These are phyloP conservation scores for Spinellus fusiger DNA, from an alignment of 192 early-diverging fungal species.

Conservation along the genomic window DNA sequence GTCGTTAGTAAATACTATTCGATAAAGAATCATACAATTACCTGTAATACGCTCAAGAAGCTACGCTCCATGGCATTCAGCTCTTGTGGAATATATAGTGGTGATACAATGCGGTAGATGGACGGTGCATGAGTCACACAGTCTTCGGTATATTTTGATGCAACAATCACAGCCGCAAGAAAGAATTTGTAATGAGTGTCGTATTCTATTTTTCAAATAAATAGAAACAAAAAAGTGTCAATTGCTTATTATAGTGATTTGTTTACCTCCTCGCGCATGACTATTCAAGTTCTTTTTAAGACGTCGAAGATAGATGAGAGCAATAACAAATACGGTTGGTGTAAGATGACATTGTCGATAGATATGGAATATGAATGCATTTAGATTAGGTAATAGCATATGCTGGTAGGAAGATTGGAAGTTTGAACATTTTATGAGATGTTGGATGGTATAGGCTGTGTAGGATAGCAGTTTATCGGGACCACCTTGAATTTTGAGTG, in stretches of 20 bases:
- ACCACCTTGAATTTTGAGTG: neutral
- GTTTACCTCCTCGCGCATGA: conserved; percentile 46
- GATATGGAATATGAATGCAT: conserved; percentile 4
- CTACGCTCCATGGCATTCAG: conserved; percentile 32
- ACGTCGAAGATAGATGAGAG: conserved; percentile 62
- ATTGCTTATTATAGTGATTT: neutral
- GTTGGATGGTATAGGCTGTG: conserved; percentile 6
- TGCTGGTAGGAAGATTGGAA: conserved; percentile 5
- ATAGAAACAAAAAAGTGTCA: neutral
- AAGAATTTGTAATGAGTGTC: conserved; percentile 34
- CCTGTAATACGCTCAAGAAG: conserved; percentile 27
- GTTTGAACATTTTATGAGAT: conserved; percentile 12
- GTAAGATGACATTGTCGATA: conserved; percentile 18
- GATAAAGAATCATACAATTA: neutral
- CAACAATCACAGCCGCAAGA: conserved; percentile 26
- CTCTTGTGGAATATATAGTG: conserved; percentile 19
- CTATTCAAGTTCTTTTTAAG: conserved; percentile 51
- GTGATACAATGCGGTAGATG: conserved; percentile 21
- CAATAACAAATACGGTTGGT: conserved; percentile 41
- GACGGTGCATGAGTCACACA: conserved; percentile 15
- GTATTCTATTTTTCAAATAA: conserved; percentile 11
- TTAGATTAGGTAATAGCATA: conserved; percentile 4
- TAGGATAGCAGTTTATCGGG: conserved; percentile 11
- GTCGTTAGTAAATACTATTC: neutral
- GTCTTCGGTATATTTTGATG: conserved; percentile 30